Evolutionary conservation across 768 basidiomycete genomes (phyloP).

Genomic region (Lepiota subincarnata): DNA sequence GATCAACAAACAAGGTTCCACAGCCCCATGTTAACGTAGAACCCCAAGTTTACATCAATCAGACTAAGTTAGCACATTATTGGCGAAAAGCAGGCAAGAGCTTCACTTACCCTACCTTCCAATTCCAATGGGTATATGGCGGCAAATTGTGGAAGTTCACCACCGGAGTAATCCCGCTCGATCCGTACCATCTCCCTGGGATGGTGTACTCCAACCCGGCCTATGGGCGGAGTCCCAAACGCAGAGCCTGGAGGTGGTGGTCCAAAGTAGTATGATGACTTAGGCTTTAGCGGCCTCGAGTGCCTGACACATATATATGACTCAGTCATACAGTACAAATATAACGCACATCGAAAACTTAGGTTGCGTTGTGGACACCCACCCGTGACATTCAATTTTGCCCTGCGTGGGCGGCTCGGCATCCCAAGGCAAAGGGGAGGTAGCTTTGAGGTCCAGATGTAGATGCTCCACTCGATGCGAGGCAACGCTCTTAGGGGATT

Average conservation of each 20-base stretch:
- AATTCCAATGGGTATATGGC: slow-evolving; percentile 88
- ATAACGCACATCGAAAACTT: slow-evolving; percentile 28
- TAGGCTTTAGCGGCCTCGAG: slow-evolving; percentile 56
- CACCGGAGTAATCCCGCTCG: slow-evolving; percentile 88
- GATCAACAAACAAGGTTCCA: background rate
- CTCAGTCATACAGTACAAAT: background rate
- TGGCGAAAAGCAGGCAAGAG: background rate
- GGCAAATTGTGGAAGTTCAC: slow-evolving; percentile 88
- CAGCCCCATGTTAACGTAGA: background rate
- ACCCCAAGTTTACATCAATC: background rate
- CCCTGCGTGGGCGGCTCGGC: slow-evolving; percentile 32
- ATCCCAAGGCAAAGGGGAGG: slow-evolving; percentile 58
- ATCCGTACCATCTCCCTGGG: slow-evolving; percentile 90
- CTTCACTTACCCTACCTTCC: slow-evolving; percentile 75
- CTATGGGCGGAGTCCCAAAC: slow-evolving; percentile 76
- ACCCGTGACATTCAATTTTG: slow-evolving; percentile 39
- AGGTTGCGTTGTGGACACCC: slow-evolving; percentile 28
- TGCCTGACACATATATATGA: slow-evolving; percentile 18
- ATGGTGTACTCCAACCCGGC: slow-evolving; percentile 83
- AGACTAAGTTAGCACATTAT: slow-evolving; percentile 3
- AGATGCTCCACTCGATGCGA: slow-evolving; percentile 40
- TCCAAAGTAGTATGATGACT: slow-evolving; percentile 82
- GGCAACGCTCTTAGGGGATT: slow-evolving; percentile 22
- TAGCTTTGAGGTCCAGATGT: slow-evolving; percentile 37
- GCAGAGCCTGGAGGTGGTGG: slow-evolving; percentile 74